phyloP scores from a whole-genome alignment of 1,139 yeast species.

The Saccharomyces hybrid region DNA sequence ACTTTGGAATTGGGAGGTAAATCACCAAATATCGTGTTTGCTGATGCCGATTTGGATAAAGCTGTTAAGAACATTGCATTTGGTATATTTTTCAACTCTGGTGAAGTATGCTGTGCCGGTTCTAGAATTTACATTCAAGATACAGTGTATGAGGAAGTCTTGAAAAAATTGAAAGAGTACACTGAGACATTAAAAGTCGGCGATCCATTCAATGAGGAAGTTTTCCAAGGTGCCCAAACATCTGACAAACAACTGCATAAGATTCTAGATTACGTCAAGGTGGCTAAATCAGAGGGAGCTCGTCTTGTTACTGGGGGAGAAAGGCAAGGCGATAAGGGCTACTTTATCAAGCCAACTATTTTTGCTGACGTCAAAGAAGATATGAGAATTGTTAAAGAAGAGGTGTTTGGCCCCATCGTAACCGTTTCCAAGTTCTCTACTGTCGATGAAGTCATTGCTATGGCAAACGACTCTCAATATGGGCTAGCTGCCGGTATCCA shows the following conservation, averaged over 20 bases:
- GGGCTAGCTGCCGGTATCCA: conserved; percentile 74
- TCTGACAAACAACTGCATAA: conserved; percentile 51
- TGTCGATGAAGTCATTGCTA: conserved; percentile 51
- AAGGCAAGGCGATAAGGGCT: conserved; percentile 53
- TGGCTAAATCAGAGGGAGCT: conserved; percentile 57
- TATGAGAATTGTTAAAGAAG: conserved; percentile 64
- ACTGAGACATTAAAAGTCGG: conserved; percentile 63
- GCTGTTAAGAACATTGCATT: conserved; percentile 43
- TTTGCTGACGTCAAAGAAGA: conserved; percentile 64
- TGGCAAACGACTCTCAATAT: conserved; percentile 58
- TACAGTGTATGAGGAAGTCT: conserved; percentile 49
- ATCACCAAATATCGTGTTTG: conserved; percentile 55
- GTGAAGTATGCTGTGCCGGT: conserved; percentile 69
- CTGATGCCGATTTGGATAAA: conserved; percentile 47
- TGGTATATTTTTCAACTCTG: conserved; percentile 55
- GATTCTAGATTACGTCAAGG: conserved; percentile 49
- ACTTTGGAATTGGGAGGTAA: conserved; percentile 67
- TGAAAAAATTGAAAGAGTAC: conserved; percentile 49
- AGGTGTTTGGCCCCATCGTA: conserved; percentile 78
- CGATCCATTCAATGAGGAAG: conserved; percentile 60
- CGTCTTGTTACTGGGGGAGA: conserved; percentile 55
- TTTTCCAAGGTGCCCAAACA: conserved; percentile 62
- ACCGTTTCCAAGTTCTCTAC: conserved; percentile 57
- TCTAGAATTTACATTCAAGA: conserved; percentile 60
- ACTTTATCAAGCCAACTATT: conserved; percentile 69